Percentiles rank a stretch among this genome's conserved stretches.
phyloP scores from a whole-genome alignment of 2,329 filamentous ascomycete species.

The Emmonsiellopsis sp. region DNA sequence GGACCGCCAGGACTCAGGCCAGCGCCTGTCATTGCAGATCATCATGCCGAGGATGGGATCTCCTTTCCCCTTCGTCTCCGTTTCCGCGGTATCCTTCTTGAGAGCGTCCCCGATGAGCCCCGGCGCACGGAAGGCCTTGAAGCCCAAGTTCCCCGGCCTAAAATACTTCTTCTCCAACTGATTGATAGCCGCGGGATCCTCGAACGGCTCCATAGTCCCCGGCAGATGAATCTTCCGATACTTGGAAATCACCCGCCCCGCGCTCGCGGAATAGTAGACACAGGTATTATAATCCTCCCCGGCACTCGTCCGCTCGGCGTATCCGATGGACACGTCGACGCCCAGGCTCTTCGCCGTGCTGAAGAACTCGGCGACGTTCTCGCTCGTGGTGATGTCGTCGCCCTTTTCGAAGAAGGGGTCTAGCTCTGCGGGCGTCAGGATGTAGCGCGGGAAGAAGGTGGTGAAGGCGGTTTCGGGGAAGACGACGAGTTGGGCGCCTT shows the following conservation, averaged over 20 bases:
- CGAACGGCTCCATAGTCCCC: not conserved
- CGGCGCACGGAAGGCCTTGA: not conserved
- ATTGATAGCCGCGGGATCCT: not conserved
- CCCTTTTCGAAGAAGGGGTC: not conserved
- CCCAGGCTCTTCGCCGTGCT: not conserved
- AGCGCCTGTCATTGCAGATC: slow-evolving; percentile 2
- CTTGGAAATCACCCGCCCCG: slow-evolving; percentile 1
- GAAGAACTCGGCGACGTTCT: not conserved
- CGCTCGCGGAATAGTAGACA: not conserved
- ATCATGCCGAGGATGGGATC: slow-evolving; percentile 1
- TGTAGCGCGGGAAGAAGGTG: not conserved
- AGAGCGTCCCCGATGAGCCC: not conserved
- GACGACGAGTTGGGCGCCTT: not conserved
- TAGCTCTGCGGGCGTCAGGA: not conserved
- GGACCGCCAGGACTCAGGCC: not conserved
- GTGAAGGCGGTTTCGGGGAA: slow-evolving; percentile 1
- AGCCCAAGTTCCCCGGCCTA: not conserved
- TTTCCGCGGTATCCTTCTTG: not conserved
- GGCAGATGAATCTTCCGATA: slow-evolving; percentile 1
- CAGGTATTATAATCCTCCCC: not conserved
- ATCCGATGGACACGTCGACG: not conserved
- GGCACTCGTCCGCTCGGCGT: not conserved
- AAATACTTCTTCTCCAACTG: not conserved
- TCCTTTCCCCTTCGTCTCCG: not conserved
- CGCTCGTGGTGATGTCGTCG: slow-evolving; percentile 1